phyloP scores from a whole-genome alignment of 2,329 filamentous ascomycete species.

The Calonectria pauciramosa region DNA sequence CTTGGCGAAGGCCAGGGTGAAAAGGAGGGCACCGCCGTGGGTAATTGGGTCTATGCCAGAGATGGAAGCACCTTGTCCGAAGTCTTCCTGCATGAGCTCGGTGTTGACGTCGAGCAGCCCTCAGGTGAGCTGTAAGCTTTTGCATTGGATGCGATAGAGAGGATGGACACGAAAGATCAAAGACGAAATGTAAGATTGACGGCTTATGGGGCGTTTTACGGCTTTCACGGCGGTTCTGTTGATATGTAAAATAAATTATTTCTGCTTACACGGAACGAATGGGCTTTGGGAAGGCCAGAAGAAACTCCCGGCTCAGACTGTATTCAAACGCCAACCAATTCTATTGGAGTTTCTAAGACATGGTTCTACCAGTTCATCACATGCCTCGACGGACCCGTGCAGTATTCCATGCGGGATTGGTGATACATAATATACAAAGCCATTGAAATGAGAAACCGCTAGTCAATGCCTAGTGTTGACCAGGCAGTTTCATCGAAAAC shows the following conservation, averaged over 20 bases:
- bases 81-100: slow-evolving; percentile 82
- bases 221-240: slow-evolving; percentile 27
- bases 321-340: slow-evolving; percentile 27
- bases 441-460: neutral
- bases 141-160: neutral
- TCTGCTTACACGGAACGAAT: slow-evolving; percentile 22
- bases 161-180: neutral
- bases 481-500: neutral
- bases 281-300: neutral
- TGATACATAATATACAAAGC: slow-evolving; percentile 31
- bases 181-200: slow-evolving; percentile 19
- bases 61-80: slow-evolving; percentile 83
- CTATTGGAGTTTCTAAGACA: neutral
- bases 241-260: slow-evolving; percentile 38
- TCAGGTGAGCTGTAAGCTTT: slow-evolving; percentile 42
- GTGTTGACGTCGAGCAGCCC: slow-evolving; percentile 68
- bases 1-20: slow-evolving; percentile 76
- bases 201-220: slow-evolving; percentile 16
- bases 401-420: neutral
- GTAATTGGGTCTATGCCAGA: slow-evolving; percentile 89
- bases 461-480: neutral
- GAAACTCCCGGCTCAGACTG: slow-evolving; percentile 31
- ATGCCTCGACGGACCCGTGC: too few species aligned
- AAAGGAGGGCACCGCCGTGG: slow-evolving; percentile 81
- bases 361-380: neutral